Evolutionary conservation across 2,329 filamentous ascomycete genomes (phyloP).

Genomic region (Epichloe gansuensis): DNA sequence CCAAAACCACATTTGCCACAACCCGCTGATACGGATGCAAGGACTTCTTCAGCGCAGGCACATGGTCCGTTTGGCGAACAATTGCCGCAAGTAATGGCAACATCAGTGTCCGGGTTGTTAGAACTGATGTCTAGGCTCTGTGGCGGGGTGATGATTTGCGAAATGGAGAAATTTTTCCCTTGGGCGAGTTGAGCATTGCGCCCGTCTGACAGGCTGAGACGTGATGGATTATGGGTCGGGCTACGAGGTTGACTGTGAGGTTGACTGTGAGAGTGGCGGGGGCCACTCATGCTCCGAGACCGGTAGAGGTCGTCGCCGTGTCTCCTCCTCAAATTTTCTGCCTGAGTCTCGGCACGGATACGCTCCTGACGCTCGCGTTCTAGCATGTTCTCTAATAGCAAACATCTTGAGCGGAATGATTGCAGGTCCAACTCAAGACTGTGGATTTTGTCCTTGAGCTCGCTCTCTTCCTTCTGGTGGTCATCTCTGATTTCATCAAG

Average conservation of each 20-base stretch:
- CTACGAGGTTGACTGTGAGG: conserved; percentile 12
- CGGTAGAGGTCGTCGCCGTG: conserved; percentile 18
- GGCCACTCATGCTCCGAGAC: conserved; percentile 15
- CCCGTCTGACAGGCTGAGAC: conserved; percentile 17
- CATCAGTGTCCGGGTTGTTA: conserved; percentile 15
- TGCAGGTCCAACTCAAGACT: conserved; percentile 54
- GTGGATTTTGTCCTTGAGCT: conserved; percentile 43
- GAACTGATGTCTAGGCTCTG: conserved; percentile 25
- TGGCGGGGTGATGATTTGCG: conserved; percentile 44
- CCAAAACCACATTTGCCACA: conserved; percentile 56
- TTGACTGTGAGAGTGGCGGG: conserved; percentile 15
- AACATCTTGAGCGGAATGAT: conserved; percentile 49
- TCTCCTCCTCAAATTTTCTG: conserved; percentile 22
- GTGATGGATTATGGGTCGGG: conserved; percentile 14
- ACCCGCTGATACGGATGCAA: conserved; percentile 41
- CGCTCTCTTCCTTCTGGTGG: conserved; percentile 44
- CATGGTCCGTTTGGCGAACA: conserved; percentile 42
- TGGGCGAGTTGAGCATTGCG: conserved; percentile 13
- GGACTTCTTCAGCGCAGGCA: conserved; percentile 46
- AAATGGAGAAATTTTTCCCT: conserved; percentile 38
- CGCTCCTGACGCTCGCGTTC: conserved; percentile 43
- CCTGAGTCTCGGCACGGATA: conserved; percentile 29
- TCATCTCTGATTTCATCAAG: conserved; percentile 48
- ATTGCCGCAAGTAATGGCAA: conserved; percentile 39
- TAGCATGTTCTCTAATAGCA: conserved; percentile 50